Evolutionary conservation across 306 rosid genomes (phyloP).

Genomic region (Prunus fruticosa): DNA sequence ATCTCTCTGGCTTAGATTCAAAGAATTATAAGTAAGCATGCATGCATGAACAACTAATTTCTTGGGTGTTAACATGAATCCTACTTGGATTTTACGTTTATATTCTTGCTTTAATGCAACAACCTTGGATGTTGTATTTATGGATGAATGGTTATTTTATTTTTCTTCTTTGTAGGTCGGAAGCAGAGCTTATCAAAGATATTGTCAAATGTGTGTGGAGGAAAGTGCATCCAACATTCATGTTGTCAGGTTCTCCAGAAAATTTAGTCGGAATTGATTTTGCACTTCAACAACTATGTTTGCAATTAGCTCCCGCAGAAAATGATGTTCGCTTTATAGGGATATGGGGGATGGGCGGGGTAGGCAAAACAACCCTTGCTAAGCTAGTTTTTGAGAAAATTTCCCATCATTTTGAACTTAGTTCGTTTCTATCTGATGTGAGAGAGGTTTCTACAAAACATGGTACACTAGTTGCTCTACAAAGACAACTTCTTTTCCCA

Average conservation of each 20-base stretch:
- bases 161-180: background rate
- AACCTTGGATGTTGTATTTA: background rate
- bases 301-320: background rate
- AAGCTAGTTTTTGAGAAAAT: background rate
- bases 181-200: background rate
- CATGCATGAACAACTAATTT: background rate
- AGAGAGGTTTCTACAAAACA: background rate
- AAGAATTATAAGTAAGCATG: background rate
- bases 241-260: background rate
- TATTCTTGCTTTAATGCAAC: too few species aligned
- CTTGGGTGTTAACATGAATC: background rate
- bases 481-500: conserved; percentile 20
- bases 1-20: background rate
- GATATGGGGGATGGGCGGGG: background rate
- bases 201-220: background rate
- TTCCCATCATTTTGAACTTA: background rate
- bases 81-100: too few species aligned
- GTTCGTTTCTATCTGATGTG: background rate
- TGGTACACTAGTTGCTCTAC: conserved; percentile 2
- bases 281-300: background rate
- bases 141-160: background rate
- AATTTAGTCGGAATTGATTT: background rate
- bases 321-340: background rate
- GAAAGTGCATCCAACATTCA: background rate
- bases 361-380: background rate